Evolutionary conservation across 2,329 filamentous ascomycete species (phyloP), one percentile per base, ranked within the genome.

Genomic region (Sclerotinia glacialis): DNA sequence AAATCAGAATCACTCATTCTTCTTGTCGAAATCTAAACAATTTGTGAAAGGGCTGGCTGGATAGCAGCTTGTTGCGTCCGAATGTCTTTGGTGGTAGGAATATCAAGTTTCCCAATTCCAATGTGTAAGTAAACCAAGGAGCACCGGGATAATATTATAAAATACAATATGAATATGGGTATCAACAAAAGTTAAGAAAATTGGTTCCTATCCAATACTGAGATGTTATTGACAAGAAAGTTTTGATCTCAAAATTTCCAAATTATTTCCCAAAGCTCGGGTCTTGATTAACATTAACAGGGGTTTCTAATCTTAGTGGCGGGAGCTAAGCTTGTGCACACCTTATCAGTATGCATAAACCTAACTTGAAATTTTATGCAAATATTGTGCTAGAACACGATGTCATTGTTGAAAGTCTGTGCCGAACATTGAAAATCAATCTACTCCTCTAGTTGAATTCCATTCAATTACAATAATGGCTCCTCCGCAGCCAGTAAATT

Each of bases 231-330:
- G 58, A 60, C 44, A 46, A 23, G 42, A 60, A 60, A 60, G 52
- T 59, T 65, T 49, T 49, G 34, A 23, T 46, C 31, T 37, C 49
- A 64, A 64, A 64, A 64, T 47, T 53, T 56, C 49, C 49, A 64
- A 46, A 54, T 56, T 60, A 54, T 64, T 64, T 31, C 61, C 26
- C 26, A 44, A 60, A 31, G 56, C 58, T 37, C n/a, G 53, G 53
- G 23, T 55, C 11, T 26, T 9, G 3, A 40, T 47, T 47, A 18
- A 12, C 1, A 37, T 31, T 46, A 7, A n/a, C 14, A 50, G 11
- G n/a, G 21, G 31, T 21, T 14, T 31, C 42, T 59, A 59, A 60
- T 60, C 58, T 61, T 61, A 61, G 58, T 46, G 44, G 8, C 28
- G 14, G 14, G 14, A 46, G 56, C 28, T 60, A 60, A 23, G 44